phyloP scores from a whole-genome alignment of 139 green algal genomes.

The Tetradesmus lagerheimii region DNA sequence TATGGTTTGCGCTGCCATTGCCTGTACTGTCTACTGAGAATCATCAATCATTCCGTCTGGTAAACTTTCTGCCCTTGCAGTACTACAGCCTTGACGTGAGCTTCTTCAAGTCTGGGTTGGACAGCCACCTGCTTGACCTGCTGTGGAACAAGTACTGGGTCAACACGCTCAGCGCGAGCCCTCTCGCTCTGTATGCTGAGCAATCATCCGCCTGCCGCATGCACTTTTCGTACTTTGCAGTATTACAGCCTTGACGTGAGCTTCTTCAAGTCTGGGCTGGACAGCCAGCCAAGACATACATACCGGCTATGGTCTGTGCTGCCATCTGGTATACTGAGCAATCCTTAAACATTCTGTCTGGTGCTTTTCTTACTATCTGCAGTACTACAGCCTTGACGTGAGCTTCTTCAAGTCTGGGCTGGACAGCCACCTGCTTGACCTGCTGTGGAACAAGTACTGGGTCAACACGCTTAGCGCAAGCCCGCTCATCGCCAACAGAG shows the following conservation, averaged over 20 bases:
- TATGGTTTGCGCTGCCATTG: too few relatives aligned
- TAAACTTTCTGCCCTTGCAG: too few relatives aligned
- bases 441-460: constrained; percentile 98
- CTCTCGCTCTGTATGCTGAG: too few relatives aligned
- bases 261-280: constrained; percentile 98
- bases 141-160: constrained; percentile 99
- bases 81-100: constrained; percentile 89
- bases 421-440: constrained; percentile 88
- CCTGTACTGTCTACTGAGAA: too few relatives aligned
- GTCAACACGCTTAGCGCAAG: constrained; percentile 89
- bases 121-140: constrained; percentile 89
- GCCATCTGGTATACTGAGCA: constrained; percentile 54
- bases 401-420: constrained; percentile 95
- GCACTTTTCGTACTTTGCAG: constrained; percentile 50
- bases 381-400: constrained; percentile 89
- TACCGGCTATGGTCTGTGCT: too few relatives aligned
- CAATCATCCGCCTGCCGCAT: too few relatives aligned
- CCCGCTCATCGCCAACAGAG: constrained; percentile 80
- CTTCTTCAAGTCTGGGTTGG: constrained; percentile 95
- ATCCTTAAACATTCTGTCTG: too few relatives aligned
- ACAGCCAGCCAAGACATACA: too few relatives aligned
- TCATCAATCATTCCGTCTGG: too few relatives aligned
- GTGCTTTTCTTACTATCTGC: constrained; percentile 30
- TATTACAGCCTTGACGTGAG: constrained; percentile 89
- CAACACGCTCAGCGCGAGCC: constrained; percentile 87